A percentile compares a stretch with the other conserved stretches of the same genome.
Conservation (phyloP, 495 filamentous ascomycete genomes). For the Aspergillus nanangensis region DNA sequence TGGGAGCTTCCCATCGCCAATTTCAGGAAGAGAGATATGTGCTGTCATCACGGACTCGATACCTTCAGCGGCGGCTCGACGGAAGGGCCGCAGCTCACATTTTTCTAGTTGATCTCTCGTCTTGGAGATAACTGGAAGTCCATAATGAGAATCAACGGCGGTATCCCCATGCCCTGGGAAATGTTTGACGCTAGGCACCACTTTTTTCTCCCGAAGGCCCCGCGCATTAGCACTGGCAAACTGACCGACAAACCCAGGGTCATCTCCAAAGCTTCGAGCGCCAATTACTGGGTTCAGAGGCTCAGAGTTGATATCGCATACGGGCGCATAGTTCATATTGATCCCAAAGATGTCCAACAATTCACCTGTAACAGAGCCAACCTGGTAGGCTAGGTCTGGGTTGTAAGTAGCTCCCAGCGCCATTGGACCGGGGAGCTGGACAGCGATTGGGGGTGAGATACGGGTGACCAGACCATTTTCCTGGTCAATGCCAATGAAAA, state of each 20-base stretch:
- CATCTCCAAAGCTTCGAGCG: slow-evolving; percentile 37
- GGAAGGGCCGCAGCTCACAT: slow-evolving; percentile 39
- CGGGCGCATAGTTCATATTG: slow-evolving; percentile 43
- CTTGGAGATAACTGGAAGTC: slow-evolving; percentile 35
- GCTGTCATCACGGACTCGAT: slow-evolving; percentile 42
- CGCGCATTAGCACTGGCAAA: slow-evolving; percentile 32
- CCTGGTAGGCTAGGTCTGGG: slow-evolving; percentile 32
- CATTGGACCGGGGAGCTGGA: slow-evolving; percentile 40
- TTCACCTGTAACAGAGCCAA: slow-evolving; percentile 32
- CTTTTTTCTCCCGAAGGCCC: slow-evolving; percentile 32
- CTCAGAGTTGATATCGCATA: slow-evolving; percentile 42
- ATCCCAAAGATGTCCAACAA: slow-evolving; percentile 32
- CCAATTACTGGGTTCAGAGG: slow-evolving; percentile 41
- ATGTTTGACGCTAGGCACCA: slow-evolving; percentile 40
- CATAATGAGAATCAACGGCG: slow-evolving; percentile 39
- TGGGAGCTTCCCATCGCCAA: slow-evolving; percentile 27
- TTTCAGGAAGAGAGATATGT: slow-evolving; percentile 36
- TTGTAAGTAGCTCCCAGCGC: slow-evolving; percentile 36
- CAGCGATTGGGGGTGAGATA: slow-evolving; percentile 39
- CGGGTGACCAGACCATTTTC: slow-evolving; percentile 42
- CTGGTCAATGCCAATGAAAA: slow-evolving; percentile 43
- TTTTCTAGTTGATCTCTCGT: slow-evolving; percentile 33
- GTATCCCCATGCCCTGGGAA: slow-evolving; percentile 44
- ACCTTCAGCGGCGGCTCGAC: slow-evolving; percentile 37
- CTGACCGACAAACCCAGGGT: slow-evolving; percentile 35